These are phyloP conservation scores for Teratosphaeria pseudoeucalypti DNA, from an alignment of 2,329 filamentous ascomycete species.

Conservation along the genomic window DNA sequence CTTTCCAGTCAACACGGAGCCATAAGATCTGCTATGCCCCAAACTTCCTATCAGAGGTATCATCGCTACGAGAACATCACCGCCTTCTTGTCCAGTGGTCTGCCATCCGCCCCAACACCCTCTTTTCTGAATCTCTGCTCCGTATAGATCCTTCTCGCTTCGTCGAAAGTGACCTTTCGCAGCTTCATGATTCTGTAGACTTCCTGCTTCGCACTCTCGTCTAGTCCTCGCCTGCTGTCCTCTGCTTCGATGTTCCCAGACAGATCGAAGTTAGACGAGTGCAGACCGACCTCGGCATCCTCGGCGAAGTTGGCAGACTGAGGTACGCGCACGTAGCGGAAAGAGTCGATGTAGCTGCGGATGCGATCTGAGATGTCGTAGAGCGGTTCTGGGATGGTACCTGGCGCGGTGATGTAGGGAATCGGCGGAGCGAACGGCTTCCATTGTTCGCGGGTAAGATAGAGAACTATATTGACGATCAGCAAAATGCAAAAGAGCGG, in stretches of 20 bases:
- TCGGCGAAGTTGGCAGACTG: conserved; percentile 56
- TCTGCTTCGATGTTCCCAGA: conserved; percentile 66
- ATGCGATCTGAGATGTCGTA: conserved; percentile 38
- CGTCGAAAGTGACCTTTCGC: conserved; percentile 73
- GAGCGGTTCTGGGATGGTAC: conserved; percentile 41
- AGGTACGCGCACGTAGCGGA: conserved; percentile 67
- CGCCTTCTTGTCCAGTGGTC: conserved; percentile 86
- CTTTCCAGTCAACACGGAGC: background rate
- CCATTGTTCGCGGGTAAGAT: conserved; percentile 73
- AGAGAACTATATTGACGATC: conserved; percentile 46
- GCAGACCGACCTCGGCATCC: conserved; percentile 82
- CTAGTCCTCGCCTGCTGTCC: conserved; percentile 70
- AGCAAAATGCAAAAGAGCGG: background rate
- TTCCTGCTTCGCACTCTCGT: conserved; percentile 68
- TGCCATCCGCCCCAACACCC: conserved; percentile 77
- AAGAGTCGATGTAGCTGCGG: conserved; percentile 29
- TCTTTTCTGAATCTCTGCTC: conserved; percentile 78
- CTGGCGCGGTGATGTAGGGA: conserved; percentile 38
- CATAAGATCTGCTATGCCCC: background rate
- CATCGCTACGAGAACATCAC: conserved; percentile 68
- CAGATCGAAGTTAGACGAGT: conserved; percentile 74
- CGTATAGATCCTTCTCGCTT: conserved; percentile 77
- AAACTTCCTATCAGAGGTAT: background rate
- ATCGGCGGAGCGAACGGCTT: conserved; percentile 53
- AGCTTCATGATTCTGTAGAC: conserved; percentile 86